These are phyloP conservation scores for Chimonanthus salicifolius DNA, from an alignment of 164 flowering plant genomes.

Conservation along the genomic window DNA sequence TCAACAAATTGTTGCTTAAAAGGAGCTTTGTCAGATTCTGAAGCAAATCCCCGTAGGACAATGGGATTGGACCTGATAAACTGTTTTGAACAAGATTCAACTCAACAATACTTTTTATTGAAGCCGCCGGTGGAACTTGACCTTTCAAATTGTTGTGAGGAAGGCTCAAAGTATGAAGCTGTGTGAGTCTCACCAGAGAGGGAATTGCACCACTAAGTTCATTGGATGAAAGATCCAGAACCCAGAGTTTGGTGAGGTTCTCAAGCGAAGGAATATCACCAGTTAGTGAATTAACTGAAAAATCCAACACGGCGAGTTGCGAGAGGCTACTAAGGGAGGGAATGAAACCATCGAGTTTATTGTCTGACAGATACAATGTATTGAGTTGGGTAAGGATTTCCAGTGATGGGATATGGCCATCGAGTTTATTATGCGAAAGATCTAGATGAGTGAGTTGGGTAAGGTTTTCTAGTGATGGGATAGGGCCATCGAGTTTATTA, in stretches of 20 bases:
- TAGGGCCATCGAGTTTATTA: not conserved
- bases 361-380: slow-evolving; percentile 37
- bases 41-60: not conserved
- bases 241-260: not conserved
- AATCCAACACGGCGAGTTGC: slow-evolving; percentile 23
- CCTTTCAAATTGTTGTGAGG: slow-evolving; percentile 26
- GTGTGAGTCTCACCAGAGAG: not conserved
- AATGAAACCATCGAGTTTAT: slow-evolving; percentile 30
- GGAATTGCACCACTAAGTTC: not conserved
- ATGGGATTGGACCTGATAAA: slow-evolving; percentile 1
- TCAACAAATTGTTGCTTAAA: too few relatives aligned
- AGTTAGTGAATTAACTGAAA: slow-evolving; percentile 19
- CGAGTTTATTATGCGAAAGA: slow-evolving; percentile 17
- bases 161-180: slow-evolving; percentile 17
- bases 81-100: not conserved
- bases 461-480: not conserved
- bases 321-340: slow-evolving; percentile 30
- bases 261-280: slow-evolving; percentile 35
- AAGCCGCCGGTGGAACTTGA: not conserved
- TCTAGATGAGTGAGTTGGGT: slow-evolving; percentile 31
- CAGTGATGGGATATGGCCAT: slow-evolving; percentile 19
- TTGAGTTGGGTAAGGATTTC: slow-evolving; percentile 22
- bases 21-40: not conserved
- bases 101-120: not conserved
- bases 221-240: not conserved